Conservation (phyloP, 331 rosid species). For the Malus hybrid region DNA sequence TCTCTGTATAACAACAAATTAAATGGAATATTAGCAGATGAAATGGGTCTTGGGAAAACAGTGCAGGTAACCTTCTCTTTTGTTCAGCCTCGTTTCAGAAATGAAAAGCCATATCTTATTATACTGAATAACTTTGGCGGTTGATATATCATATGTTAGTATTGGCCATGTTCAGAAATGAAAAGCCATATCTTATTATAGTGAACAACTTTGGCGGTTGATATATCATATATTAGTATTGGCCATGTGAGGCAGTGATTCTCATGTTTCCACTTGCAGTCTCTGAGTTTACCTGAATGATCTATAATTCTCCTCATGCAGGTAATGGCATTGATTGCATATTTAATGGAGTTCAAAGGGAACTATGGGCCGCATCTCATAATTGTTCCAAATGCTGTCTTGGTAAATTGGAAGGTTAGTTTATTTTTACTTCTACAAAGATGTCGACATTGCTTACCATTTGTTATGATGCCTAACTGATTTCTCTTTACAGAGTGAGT, state of each 20-base stretch:
- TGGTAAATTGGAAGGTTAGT: slow-evolving; percentile 98
- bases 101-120: slow-evolving; percentile 13
- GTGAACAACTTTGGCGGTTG: background rate
- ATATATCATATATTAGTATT: background rate
- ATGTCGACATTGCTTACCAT: background rate
- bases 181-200: slow-evolving; percentile 7
- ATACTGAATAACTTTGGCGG: background rate
- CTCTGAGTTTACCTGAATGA: background rate
- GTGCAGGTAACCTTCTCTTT: slow-evolving; percentile 60
- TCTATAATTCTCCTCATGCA: slow-evolving; percentile 18
- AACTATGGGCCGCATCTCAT: slow-evolving; percentile 99
- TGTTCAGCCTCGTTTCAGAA: slow-evolving; percentile 10
- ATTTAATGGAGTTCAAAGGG: slow-evolving; percentile 98
- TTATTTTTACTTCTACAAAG: background rate
- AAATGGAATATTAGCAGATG: slow-evolving; percentile 98
- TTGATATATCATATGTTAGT: background rate
- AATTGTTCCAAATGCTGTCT: slow-evolving; percentile 96
- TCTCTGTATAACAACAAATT: slow-evolving; percentile 96
- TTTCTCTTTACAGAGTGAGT: slow-evolving; percentile 71
- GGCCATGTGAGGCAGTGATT: background rate
- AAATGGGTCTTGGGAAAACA: slow-evolving; percentile 99
- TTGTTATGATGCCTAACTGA: slow-evolving; percentile 17
- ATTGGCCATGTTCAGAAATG: background rate
- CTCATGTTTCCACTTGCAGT: background rate
- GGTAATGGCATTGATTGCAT: slow-evolving; percentile 99